Conservation (phyloP, 2,329 filamentous ascomycete species). For the Cercospora beticola region DNA sequence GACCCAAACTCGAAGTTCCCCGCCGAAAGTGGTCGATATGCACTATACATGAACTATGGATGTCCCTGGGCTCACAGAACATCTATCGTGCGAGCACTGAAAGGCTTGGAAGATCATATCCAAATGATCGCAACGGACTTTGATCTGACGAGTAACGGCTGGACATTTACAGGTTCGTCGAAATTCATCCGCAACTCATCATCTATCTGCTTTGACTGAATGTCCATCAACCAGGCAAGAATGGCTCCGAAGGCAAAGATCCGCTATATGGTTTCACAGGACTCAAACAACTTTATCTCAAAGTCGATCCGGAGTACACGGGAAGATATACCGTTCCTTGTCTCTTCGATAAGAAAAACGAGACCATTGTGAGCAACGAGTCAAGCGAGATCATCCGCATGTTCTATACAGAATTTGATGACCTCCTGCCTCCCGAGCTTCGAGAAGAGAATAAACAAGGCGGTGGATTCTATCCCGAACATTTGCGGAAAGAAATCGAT, state of each 20-base stretch:
- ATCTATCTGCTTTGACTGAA: background rate
- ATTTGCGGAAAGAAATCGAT: constrained; percentile 69
- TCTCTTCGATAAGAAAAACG: constrained; percentile 66
- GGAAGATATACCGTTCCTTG: constrained; percentile 82
- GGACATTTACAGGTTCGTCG: constrained; percentile 63
- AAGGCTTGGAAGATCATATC: constrained; percentile 52
- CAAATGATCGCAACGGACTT: constrained; percentile 49
- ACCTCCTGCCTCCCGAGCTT: constrained; percentile 50
- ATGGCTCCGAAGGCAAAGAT: constrained; percentile 57
- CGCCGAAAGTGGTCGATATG: constrained; percentile 61
- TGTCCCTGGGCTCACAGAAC: constrained; percentile 64
- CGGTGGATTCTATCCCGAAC: constrained; percentile 66
- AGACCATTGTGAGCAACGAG: constrained; percentile 82
- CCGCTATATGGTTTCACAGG: constrained; percentile 65
- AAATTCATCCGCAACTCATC: background rate
- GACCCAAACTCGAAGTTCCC: constrained; percentile 55
- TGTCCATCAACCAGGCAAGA: constrained; percentile 31
- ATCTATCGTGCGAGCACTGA: constrained; percentile 50
- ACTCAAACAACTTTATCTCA: constrained; percentile 72
- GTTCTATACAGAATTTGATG: constrained; percentile 78
- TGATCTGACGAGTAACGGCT: constrained; percentile 54
- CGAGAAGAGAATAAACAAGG: constrained; percentile 53
- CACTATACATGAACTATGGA: constrained; percentile 58
- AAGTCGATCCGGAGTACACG: constrained; percentile 63
- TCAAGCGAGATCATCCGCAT: constrained; percentile 88